These are phyloP conservation scores for Phlyctochytrium bullatum DNA, from an alignment of 192 early-diverging fungal genomes.

Conservation along the genomic window DNA sequence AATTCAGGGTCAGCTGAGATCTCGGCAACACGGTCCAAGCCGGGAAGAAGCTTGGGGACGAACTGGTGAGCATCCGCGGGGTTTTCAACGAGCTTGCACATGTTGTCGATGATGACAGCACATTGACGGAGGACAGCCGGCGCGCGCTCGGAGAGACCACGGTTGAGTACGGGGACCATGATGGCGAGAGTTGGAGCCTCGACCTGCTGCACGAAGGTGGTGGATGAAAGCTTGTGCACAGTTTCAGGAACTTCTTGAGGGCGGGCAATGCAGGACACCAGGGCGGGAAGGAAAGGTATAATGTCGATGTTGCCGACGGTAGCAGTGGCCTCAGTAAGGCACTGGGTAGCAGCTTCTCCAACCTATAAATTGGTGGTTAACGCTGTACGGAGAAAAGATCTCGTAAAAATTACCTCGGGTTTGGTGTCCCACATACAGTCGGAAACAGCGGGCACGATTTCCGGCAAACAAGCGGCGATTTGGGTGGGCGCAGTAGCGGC, in stretches of 20 bases:
- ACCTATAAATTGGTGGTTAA: conserved; percentile 55
- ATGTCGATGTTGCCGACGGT: conserved; percentile 79
- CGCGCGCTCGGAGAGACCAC: conserved; percentile 67
- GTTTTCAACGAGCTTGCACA: conserved; percentile 85
- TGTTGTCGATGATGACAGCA: conserved; percentile 85
- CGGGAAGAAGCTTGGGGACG: conserved; percentile 74
- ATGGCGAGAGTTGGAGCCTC: conserved; percentile 75
- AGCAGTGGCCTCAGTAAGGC: conserved; percentile 67
- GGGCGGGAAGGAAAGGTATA: conserved; percentile 69
- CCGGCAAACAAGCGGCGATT: conserved; percentile 42
- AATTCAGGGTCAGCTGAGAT: conserved; percentile 75
- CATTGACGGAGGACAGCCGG: conserved; percentile 71
- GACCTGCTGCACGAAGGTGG: conserved; percentile 73
- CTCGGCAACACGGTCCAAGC: conserved; percentile 73
- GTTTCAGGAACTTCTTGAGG: conserved; percentile 77
- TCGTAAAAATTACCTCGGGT: conserved; percentile 52
- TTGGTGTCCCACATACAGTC: conserved; percentile 83
- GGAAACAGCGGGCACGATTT: conserved; percentile 70
- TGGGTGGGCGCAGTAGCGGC: conserved; percentile 48
- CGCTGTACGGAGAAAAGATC: conserved; percentile 43
- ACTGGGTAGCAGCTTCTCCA: conserved; percentile 57
- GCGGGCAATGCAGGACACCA: conserved; percentile 71
- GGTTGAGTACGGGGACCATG: conserved; percentile 72
- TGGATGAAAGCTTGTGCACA: conserved; percentile 75
- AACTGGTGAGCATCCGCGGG: conserved; percentile 76